A percentile compares a stretch with the other conserved stretches of the same genome.
Conservation (phyloP, 305 asterid species). For the Stenogyne calaminthoides region DNA sequence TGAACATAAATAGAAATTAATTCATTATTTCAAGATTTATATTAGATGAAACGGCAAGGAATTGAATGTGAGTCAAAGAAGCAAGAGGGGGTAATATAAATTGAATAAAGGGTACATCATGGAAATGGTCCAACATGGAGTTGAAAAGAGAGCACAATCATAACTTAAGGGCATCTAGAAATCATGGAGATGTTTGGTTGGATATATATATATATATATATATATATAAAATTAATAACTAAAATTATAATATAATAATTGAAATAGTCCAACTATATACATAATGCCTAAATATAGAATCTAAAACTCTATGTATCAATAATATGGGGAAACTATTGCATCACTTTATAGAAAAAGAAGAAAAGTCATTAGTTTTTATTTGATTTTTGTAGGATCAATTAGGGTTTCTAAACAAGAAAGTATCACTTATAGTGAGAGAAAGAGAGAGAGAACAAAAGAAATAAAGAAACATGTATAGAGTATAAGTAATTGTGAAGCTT, state of each 20-base stretch:
- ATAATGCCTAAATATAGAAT: neutral
- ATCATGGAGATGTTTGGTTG: constrained; percentile 32
- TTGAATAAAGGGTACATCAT: neutral
- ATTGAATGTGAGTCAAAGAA: neutral
- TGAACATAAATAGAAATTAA: neutral
- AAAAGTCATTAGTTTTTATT: neutral
- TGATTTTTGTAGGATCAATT: constrained; percentile 20
- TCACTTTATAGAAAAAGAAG: neutral
- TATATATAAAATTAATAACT: neutral
- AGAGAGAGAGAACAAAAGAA: neutral
- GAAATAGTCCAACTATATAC: neutral
- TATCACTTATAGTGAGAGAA: neutral
- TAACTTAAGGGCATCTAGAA: constrained; percentile 16
- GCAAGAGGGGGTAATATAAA: neutral
- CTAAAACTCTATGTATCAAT: neutral
- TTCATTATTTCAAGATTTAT: neutral
- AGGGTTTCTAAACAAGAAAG: constrained; percentile 20
- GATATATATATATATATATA: neutral
- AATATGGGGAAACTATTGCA: constrained; percentile 17
- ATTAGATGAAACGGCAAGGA: neutral
- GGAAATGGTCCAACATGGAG: constrained; percentile 15
- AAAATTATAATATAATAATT: neutral
- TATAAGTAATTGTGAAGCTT: neutral
- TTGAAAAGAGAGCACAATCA: constrained; percentile 32
- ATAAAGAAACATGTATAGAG: neutral